Evolutionary conservation across 2,329 filamentous ascomycete genomes (phyloP).

Genomic region (Ophiocordyceps sinensis): DNA sequence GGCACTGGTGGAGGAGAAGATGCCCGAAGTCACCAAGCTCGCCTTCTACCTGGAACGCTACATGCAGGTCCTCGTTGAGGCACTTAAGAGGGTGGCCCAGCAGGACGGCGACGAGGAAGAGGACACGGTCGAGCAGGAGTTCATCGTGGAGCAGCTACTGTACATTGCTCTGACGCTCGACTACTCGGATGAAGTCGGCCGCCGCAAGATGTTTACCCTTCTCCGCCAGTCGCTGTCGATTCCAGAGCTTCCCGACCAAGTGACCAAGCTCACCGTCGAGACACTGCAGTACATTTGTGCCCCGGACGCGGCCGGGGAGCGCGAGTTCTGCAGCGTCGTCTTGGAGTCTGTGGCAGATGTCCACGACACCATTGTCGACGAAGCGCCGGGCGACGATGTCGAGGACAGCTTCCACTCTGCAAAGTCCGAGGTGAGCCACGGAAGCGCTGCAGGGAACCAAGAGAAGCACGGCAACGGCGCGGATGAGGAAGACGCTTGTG

Average conservation of each 20-base stretch:
- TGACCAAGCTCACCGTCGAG: slow-evolving; percentile 76
- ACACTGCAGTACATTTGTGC: slow-evolving; percentile 74
- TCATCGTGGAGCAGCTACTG: slow-evolving; percentile 87
- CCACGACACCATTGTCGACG: slow-evolving; percentile 79
- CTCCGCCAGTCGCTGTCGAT: slow-evolving; percentile 75
- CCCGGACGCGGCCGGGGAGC: slow-evolving; percentile 55
- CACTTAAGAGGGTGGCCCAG: slow-evolving; percentile 41
- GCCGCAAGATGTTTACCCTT: slow-evolving; percentile 89
- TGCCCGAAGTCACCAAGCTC: slow-evolving; percentile 86
- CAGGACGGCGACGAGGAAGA: slow-evolving; percentile 53
- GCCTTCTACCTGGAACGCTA: slow-evolving; percentile 79
- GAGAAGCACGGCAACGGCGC: slow-evolving; percentile 14
- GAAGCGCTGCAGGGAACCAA: slow-evolving; percentile 37
- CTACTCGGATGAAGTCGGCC: slow-evolving; percentile 93
- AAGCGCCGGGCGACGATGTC: slow-evolving; percentile 40
- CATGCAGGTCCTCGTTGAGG: slow-evolving; percentile 52
- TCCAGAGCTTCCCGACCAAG: slow-evolving; percentile 79
- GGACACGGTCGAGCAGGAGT: slow-evolving; percentile 80
- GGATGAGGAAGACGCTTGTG: slow-evolving; percentile 50
- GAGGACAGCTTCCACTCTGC: slow-evolving; percentile 84
- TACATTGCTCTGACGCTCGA: slow-evolving; percentile 86
- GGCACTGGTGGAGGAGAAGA: slow-evolving; percentile 72
- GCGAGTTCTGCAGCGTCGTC: slow-evolving; percentile 72
- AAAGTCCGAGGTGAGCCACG: slow-evolving; percentile 64
- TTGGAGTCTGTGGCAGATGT: slow-evolving; percentile 93